Percentiles rank a stretch among this genome's conserved stretches.
These are phyloP conservation scores for Musa beccarii DNA, from an alignment of 176 grass and related monocot species.

Conservation along the genomic window DNA sequence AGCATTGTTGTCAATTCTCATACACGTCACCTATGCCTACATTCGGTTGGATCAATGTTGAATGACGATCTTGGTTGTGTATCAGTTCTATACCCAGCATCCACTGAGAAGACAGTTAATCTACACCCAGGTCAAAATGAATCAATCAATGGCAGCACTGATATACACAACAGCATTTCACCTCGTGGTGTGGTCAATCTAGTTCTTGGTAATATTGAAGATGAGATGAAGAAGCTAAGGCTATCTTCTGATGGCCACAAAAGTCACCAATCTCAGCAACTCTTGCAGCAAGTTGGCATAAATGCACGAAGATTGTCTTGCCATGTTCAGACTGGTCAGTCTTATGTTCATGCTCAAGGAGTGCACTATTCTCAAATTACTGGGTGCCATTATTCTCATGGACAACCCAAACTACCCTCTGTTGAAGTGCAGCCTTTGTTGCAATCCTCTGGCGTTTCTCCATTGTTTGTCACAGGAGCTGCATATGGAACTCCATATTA, in stretches of 20 bases:
- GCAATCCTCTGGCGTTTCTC: conserved; percentile 35
- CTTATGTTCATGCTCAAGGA: conserved; percentile 11
- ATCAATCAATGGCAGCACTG: conserved; percentile 7
- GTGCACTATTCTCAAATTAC: background rate
- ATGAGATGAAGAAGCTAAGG: conserved; percentile 48
- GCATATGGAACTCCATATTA: conserved; percentile 49
- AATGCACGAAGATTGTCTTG: conserved; percentile 20
- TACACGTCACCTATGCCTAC: conserved; percentile 24
- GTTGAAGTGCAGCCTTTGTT: conserved; percentile 54
- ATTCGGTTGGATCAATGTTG: conserved; percentile 8
- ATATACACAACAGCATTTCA: conserved; percentile 25
- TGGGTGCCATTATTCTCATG: background rate
- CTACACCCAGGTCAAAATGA: conserved; percentile 31
- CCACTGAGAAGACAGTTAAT: conserved; percentile 27
- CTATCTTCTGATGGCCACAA: conserved; percentile 19
- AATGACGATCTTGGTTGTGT: background rate
- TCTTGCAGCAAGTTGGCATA: conserved; percentile 11
- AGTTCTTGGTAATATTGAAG: conserved; percentile 33
- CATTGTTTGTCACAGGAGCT: conserved; percentile 49
- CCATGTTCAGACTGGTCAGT: conserved; percentile 35
- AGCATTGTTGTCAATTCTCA: background rate
- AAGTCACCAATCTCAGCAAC: conserved; percentile 1
- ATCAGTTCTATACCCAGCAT: conserved; percentile 28
- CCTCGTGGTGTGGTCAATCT: conserved; percentile 16
- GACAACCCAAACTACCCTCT: conserved; percentile 36